These are phyloP conservation scores for Xylaria digitata DNA, from an alignment of 2,329 filamentous ascomycete genomes.

Conservation along the genomic window DNA sequence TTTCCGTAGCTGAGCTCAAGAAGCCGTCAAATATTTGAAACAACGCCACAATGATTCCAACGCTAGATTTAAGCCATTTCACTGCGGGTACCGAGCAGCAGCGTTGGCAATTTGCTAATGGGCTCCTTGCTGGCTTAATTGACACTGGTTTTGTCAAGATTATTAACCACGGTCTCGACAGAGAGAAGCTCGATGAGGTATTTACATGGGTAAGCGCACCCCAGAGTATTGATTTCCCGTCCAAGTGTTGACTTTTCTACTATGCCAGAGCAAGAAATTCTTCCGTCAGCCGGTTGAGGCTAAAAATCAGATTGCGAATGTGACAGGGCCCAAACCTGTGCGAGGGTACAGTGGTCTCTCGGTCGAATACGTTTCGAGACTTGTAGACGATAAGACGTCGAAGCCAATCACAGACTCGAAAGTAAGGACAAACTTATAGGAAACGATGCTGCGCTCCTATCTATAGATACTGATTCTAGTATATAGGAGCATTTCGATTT, in stretches of 20 bases:
- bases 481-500: constrained; percentile 33
- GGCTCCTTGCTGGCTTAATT: constrained; percentile 23
- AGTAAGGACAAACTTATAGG: neutral
- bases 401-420: constrained; percentile 29
- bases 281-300: constrained; percentile 15
- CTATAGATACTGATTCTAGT: neutral
- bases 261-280: constrained; percentile 22
- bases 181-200: constrained; percentile 15
- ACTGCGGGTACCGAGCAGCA: constrained; percentile 17
- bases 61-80: constrained; percentile 28
- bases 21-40: neutral
- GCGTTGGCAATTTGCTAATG: constrained; percentile 28
- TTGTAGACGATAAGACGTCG: constrained; percentile 27
- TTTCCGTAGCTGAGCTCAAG: neutral
- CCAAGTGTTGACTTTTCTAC: neutral
- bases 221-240: neutral
- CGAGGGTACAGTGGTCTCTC: constrained; percentile 27
- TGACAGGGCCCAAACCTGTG: constrained; percentile 25
- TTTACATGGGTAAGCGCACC: constrained; percentile 22
- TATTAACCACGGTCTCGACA: constrained; percentile 25
- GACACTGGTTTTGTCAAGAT: constrained; percentile 28
- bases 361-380: constrained; percentile 28
- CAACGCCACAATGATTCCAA: constrained; percentile 18
- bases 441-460: neutral
- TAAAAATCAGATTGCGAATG: constrained; percentile 26